These are phyloP conservation scores for Globisporangium alternatum DNA, from an alignment of 352 stramenopile species.

Conservation along the genomic window DNA sequence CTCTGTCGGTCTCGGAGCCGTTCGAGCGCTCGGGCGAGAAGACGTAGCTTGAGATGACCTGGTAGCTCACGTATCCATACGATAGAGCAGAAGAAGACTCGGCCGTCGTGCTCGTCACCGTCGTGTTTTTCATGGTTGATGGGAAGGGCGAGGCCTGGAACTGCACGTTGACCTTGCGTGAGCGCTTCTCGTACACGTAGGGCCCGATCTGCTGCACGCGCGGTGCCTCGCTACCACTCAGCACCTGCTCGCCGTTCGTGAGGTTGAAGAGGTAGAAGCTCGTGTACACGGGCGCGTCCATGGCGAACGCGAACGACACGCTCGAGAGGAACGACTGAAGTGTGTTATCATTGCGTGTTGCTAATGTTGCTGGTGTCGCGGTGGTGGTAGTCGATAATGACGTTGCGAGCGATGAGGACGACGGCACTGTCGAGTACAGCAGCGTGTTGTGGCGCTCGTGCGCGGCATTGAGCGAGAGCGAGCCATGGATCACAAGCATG, in stretches of 20 bases:
- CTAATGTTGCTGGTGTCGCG: background rate
- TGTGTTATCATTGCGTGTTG: constrained; percentile 5
- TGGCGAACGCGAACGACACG: constrained; percentile 34
- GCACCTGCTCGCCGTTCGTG: constrained; percentile 46
- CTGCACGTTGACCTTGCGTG: constrained; percentile 52
- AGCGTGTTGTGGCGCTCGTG: constrained; percentile 6
- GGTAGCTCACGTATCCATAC: constrained; percentile 52
- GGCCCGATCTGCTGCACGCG: constrained; percentile 50
- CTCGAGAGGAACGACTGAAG: constrained; percentile 20
- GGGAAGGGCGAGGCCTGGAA: constrained; percentile 24
- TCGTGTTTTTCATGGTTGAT: background rate
- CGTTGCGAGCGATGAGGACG: background rate
- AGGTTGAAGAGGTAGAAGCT: constrained; percentile 78
- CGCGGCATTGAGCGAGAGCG: constrained; percentile 24
- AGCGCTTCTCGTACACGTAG: constrained; percentile 66
- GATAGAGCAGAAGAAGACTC: constrained; percentile 1
- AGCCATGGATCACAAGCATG: constrained; percentile 24
- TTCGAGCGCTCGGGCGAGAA: constrained; percentile 60
- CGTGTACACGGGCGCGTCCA: constrained; percentile 47
- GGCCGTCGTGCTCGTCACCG: background rate
- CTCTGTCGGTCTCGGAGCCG: constrained; percentile 44
- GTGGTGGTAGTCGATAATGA: constrained; percentile 1
- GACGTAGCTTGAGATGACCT: constrained; percentile 36
- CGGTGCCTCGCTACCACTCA: constrained; percentile 28
- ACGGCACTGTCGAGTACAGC: constrained; percentile 15